Base-by-base conservation (phyloP, 176 grass and related monocot genomes). In the Elaeis guineensis region DNA sequence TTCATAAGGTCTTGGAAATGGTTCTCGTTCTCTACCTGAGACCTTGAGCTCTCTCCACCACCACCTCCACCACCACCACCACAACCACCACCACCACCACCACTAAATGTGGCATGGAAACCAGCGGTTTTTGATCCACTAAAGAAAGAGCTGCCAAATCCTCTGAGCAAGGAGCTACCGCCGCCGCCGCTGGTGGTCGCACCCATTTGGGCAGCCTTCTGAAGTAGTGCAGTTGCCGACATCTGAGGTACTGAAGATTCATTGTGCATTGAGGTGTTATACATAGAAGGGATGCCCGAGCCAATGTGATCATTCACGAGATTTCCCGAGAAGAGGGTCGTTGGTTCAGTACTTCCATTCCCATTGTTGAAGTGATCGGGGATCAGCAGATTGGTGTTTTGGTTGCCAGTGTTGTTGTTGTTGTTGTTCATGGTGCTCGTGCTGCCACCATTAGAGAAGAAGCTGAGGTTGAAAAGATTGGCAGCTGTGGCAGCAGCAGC, bases 131-230 rank as follows among this genome's bases (percentile, higher is more conserved):
- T 57, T 29, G 18, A 17, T 8, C 20, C 26, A 25, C 19, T 19
- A 4, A 6, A 67, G 23, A 54, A 67, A 18, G 57, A 14, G 44
- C 68, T 71, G 17, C 68, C 68, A 35, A 60, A 59, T 1, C 68
- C 68, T 59, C 56, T 70, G 16, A 70, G 55, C 16, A 59, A 19
- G 39, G 55, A 59, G 44, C 44, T 50, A 6, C 30, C 17, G 6
- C 52, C 4, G 52, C 18, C 22, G 44, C 39, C 16, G 15, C 68
- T 51, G 7, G 22, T 12, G 3, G 68, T 59, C 6, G 53, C 26
- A n/a, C 65, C 65, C 53, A 69, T 69, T 48, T 69, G 65, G 5
- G 52, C 52, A 1, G 65, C 65, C 51, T 69, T 69, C 52, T 69
- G 65, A 39, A 69, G 65, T n/a, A 69, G 52, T 7, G 65, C 65